Base-by-base conservation (phyloP, 2,329 filamentous ascomycete species). In the Tympanopsis confertula region DNA sequence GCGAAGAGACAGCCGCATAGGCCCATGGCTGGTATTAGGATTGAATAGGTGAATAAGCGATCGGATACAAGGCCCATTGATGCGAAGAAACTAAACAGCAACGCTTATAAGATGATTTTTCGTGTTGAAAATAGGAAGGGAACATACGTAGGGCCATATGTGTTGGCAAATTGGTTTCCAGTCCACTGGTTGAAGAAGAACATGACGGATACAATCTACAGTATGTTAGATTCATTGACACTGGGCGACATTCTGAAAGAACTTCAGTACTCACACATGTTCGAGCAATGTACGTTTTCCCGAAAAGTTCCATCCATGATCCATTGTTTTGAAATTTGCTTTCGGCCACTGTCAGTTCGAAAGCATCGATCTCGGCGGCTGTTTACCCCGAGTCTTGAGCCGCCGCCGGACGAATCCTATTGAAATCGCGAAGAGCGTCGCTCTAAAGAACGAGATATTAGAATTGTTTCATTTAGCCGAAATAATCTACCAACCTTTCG, bases 141-240 rank as follows among this genome's bases (percentile, higher is more conserved):
- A 12, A 28, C 24, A 12, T n/a, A 28, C 24, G 24, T 12, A 12
- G 44, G 42, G n/a, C 44, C 44, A 28, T 47, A 47, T 13, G 44
- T 42, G 35, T 42, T 44, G 3, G 40, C 43, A 20, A 47, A 47
- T 13, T 44, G 41, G 29, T 45, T 41, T 20, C 45, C 45, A 13
- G 44, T 47, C 19, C 38, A 40, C 38, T 47, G 44, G 39, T 47
- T 44, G 22, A 47, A 46, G 33, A 46, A 46, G 30, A 43, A 47
- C 36, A 47, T 29, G n/a, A 39, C 13, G n/a, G 12, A 12, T 12
- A 28, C 24, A 28, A 28, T 28, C 12, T 12, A 12, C 12, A n/a
- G 12, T 28, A 12, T 12, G n/a, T 28, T 28, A n/a, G n/a, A 12
- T 12, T 28, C 12, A 28, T 12, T 28, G 12, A 12, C n/a, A 12